phyloP scores from a whole-genome alignment of 768 basidiomycete genomes.

The Boletus vinaceobasis region DNA sequence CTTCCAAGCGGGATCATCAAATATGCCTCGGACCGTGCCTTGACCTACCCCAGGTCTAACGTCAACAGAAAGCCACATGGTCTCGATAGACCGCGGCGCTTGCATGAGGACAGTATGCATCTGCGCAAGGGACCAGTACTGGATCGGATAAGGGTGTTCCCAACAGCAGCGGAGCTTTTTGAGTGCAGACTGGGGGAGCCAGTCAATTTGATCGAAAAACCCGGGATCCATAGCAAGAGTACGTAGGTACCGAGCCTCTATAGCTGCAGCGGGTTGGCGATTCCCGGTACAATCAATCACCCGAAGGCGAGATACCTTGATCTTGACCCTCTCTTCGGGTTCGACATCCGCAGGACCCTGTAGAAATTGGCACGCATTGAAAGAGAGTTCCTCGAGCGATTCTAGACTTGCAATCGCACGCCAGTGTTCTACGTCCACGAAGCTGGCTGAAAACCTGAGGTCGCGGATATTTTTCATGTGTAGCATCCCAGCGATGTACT shows the following conservation, averaged over 20 bases:
- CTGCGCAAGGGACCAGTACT: not conserved
- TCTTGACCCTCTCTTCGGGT: not conserved
- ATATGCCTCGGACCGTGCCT: not conserved
- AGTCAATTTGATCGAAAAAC: not conserved
- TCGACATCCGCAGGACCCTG: not conserved
- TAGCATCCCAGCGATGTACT: constrained; percentile 3
- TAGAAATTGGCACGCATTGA: not conserved
- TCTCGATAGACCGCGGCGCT: not conserved
- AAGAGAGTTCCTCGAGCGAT: constrained; percentile 18
- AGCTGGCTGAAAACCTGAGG: constrained; percentile 7
- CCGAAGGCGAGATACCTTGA: constrained; percentile 10
- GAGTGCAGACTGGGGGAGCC: not conserved
- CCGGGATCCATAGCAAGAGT: not conserved
- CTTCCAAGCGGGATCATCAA: not conserved
- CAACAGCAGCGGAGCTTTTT: not conserved
- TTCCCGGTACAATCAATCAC: not conserved
- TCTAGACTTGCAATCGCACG: constrained; percentile 4
- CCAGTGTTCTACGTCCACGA: constrained; percentile 17
- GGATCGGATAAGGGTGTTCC: not conserved
- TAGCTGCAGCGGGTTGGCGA: not conserved
- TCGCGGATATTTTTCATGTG: constrained; percentile 18
- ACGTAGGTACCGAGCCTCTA: not conserved
- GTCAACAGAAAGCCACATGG: not conserved
- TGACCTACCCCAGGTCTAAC: fast-evolving
- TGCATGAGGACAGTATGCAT: not conserved